phyloP scores from a whole-genome alignment of 176 grass and related monocot genomes.

The Aechmea fasciata region DNA sequence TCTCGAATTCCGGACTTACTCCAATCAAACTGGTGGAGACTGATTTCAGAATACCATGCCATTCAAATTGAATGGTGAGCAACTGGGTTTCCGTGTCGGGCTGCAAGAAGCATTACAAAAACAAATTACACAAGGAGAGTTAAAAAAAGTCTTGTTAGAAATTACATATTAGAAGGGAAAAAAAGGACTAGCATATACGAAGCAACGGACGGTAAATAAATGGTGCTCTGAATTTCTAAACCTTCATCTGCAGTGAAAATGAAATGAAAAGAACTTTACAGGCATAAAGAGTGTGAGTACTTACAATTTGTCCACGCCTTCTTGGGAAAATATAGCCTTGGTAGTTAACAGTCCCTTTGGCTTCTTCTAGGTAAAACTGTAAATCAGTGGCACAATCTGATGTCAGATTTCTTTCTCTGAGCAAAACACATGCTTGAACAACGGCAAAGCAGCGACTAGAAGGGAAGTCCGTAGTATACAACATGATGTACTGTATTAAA shows the following conservation, averaged over 20 bases:
- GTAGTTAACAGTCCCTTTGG: conserved; percentile 85
- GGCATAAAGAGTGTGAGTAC: conserved; percentile 12
- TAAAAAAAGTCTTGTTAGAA: not conserved
- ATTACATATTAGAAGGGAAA: not conserved
- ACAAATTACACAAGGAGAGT: not conserved
- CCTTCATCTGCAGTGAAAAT: not conserved
- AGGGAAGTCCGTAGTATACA: not conserved
- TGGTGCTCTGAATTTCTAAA: too few relatives aligned
- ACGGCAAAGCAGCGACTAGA: not conserved
- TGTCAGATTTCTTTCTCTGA: conserved; percentile 12
- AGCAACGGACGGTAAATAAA: too few relatives aligned
- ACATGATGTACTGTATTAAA: not conserved
- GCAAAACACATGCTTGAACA: not conserved
- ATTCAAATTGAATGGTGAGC: conserved; percentile 80
- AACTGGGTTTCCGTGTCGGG: conserved; percentile 86
- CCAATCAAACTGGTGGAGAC: conserved; percentile 80
- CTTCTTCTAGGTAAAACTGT: conserved; percentile 98
- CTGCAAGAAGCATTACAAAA: conserved; percentile 24
- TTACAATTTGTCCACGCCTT: conserved; percentile 53
- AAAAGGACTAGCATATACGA: not conserved
- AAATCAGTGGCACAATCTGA: conserved; percentile 20
- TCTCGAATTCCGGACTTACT: conserved; percentile 92
- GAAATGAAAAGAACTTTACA: not conserved
- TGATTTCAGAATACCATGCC: conserved; percentile 89
- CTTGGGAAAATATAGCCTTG: conserved; percentile 91